These are phyloP conservation scores for Glebionis coronaria DNA, from an alignment of 129 eudicot species.

Conservation along the genomic window DNA sequence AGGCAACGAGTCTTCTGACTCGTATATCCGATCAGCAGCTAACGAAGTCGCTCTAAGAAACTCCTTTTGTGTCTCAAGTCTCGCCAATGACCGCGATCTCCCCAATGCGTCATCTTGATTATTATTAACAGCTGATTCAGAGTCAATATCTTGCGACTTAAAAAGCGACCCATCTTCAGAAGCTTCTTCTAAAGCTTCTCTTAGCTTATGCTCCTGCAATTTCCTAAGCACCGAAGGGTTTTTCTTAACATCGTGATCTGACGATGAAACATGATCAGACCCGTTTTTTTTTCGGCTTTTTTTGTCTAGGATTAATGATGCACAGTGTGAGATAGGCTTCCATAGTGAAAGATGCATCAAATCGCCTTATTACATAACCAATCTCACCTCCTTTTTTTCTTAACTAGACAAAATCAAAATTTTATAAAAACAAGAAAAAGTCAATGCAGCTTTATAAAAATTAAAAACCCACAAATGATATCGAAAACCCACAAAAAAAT, in stretches of 20 bases:
- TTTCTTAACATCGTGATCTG: slow-evolving; percentile 48
- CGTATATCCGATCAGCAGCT: slow-evolving; percentile 83
- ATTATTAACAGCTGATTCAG: slow-evolving; percentile 47
- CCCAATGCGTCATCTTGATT: slow-evolving; percentile 75
- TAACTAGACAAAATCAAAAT: slow-evolving; percentile 23
- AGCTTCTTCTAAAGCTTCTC: slow-evolving; percentile 98
- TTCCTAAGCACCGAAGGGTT: slow-evolving; percentile 69
- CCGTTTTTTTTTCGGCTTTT: slow-evolving; percentile 79
- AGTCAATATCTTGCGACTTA: slow-evolving; percentile 73
- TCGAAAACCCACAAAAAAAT: slow-evolving; percentile 15
- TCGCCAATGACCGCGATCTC: slow-evolving; percentile 79
- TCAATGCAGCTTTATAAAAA: slow-evolving; percentile 30
- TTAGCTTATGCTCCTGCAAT: slow-evolving; percentile 85
- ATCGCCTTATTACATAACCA: slow-evolving; percentile 39
- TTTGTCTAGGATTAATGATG: slow-evolving; percentile 78
- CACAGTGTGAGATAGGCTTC: slow-evolving; percentile 97
- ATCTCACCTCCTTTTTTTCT: slow-evolving; percentile 39
- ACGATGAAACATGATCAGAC: slow-evolving; percentile 36
- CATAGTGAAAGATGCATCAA: slow-evolving; percentile 98
- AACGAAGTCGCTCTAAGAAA: slow-evolving; percentile 91
- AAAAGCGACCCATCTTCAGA: slow-evolving; percentile 96
- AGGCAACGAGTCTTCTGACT: slow-evolving; percentile 74
- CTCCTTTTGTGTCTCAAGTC: slow-evolving; percentile 81
- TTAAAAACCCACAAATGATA: slow-evolving; percentile 23
- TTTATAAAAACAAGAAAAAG: slow-evolving; percentile 24